Evolutionary conservation across 148 eudicot species (phyloP).

Genomic region (Vaccinium myrtillus): DNA sequence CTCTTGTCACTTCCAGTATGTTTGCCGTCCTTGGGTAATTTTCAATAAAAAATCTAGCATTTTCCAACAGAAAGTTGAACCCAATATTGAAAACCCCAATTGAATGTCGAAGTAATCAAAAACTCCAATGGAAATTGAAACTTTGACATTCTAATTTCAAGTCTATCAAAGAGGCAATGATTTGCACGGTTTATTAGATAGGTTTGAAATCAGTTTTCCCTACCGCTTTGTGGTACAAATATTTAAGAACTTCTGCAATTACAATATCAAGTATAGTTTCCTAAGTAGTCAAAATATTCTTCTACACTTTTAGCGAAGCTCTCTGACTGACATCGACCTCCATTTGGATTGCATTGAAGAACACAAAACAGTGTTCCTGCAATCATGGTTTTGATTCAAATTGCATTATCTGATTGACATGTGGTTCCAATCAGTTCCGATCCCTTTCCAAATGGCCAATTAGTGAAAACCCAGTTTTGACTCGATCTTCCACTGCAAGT

Average conservation of each 20-base stretch:
- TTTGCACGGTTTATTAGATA: not conserved
- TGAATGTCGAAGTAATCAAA: not conserved
- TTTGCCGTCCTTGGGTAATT: not conserved
- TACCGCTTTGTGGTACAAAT: not conserved
- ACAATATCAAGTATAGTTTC: not conserved
- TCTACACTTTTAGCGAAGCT: not conserved
- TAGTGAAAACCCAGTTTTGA: not conserved
- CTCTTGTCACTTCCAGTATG: too few relatives aligned
- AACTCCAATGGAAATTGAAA: not conserved
- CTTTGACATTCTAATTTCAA: not conserved
- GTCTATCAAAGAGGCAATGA: not conserved
- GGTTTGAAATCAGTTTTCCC: not conserved
- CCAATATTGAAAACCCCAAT: not conserved
- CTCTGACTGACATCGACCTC: not conserved
- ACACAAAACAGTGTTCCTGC: not conserved
- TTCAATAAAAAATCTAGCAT: not conserved
- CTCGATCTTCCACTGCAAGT: not conserved
- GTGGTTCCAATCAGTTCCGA: not conserved
- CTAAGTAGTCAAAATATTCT: not conserved
- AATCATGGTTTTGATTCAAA: not conserved
- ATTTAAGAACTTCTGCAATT: not conserved
- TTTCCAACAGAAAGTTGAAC: not conserved
- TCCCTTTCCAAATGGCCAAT: not conserved
- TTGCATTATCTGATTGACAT: not conserved
- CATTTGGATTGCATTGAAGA: not conserved